phyloP scores from a whole-genome alignment of 1,284 basidiomycete species.

The Pseudozyma sp. region DNA sequence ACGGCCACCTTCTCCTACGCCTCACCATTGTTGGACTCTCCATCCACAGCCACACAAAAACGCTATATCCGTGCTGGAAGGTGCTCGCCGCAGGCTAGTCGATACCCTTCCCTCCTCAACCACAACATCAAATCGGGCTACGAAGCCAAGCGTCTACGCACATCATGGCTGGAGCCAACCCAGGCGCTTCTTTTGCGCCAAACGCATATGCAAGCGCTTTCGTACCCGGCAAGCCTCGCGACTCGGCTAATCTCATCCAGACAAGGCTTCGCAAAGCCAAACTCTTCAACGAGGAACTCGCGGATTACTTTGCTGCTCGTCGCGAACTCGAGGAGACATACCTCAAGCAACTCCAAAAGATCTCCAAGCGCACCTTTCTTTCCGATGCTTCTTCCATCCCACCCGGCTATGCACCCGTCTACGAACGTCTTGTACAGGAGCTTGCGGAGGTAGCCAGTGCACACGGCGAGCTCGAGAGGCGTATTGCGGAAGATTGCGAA shows the following conservation, averaged over 20 bases:
- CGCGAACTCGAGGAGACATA: slow-evolving; percentile 71
- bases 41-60: no score
- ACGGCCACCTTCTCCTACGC: no score
- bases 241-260: slow-evolving; percentile 37
- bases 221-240: slow-evolving; percentile 41
- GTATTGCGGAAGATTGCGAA: slow-evolving; percentile 67
- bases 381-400: slow-evolving; percentile 61
- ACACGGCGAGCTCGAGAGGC: slow-evolving; percentile 59
- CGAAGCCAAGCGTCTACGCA: neutral
- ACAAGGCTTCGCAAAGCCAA: slow-evolving; percentile 59
- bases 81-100: neutral
- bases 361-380: slow-evolving; percentile 69
- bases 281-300: slow-evolving; percentile 65
- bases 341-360: slow-evolving; percentile 71
- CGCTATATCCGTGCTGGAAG: no score
- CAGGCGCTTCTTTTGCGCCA: slow-evolving; percentile 38
- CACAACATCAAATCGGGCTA: neutral
- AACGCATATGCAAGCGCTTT: slow-evolving; percentile 56
- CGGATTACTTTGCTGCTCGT: slow-evolving; percentile 72
- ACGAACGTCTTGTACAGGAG: slow-evolving; percentile 62
- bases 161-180: slow-evolving; percentile 34
- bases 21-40: no score
- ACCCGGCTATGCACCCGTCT: slow-evolving; percentile 61
- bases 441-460: slow-evolving; percentile 64
- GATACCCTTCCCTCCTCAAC: neutral